Conservation (phyloP, 1,284 basidiomycete species). For the Moesziomyces antarcticus region DNA sequence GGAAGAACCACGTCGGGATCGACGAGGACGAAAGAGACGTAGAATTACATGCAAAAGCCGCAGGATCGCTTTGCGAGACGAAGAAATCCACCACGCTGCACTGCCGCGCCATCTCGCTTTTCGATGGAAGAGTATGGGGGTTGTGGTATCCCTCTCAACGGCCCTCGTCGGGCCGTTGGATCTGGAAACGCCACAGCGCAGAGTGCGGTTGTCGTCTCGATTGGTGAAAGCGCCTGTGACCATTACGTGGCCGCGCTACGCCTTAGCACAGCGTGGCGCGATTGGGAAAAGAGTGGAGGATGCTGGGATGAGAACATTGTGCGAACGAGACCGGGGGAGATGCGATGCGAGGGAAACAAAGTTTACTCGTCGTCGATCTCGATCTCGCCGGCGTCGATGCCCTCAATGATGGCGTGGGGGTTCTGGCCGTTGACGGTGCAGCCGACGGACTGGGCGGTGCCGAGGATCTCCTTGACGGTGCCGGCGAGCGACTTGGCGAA, state of each 20-base stretch:
- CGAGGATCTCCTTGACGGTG: slow-evolving; percentile 79
- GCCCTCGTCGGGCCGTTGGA: slow-evolving; percentile 1
- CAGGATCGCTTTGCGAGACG: neutral
- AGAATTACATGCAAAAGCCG: slow-evolving; percentile 38
- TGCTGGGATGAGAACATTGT: neutral
- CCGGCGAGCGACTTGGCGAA: slow-evolving; percentile 90
- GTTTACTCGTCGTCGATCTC: slow-evolving; percentile 69
- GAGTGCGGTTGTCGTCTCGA: too few species aligned
- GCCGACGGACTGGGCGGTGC: slow-evolving; percentile 82
- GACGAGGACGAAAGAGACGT: slow-evolving; percentile 9
- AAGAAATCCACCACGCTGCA: neutral
- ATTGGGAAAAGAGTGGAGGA: neutral
- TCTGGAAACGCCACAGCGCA: neutral
- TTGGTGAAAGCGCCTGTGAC: too few species aligned
- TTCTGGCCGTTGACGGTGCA: slow-evolving; percentile 96
- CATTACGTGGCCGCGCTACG: too few species aligned
- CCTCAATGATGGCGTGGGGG: slow-evolving; percentile 95
- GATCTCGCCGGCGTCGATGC: slow-evolving; percentile 92
- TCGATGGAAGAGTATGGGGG: slow-evolving; percentile 17
- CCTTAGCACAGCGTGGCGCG: too few species aligned
- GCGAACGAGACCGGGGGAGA: slow-evolving; percentile 9
- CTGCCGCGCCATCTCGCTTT: slow-evolving; percentile 40
- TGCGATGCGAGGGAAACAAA: slow-evolving; percentile 7
- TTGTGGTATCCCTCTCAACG: slow-evolving; percentile 10
- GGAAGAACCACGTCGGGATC: too few species aligned